These are phyloP conservation scores for Debaryomycetaceae sp. DNA, from an alignment of 1,139 yeast genomes.

Conservation along the genomic window DNA sequence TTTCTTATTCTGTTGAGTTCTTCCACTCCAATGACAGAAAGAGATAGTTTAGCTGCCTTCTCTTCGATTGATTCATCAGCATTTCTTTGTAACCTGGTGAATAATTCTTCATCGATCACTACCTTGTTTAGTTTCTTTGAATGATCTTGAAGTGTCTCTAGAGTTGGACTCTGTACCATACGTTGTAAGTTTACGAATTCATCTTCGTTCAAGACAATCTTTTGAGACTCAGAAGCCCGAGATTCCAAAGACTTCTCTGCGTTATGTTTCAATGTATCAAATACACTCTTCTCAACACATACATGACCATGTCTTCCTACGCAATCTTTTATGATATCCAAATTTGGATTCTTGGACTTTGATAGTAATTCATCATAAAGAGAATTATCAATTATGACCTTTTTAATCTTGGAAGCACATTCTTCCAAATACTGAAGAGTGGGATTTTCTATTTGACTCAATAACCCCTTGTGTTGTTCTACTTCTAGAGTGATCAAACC, in stretches of 20 bases:
- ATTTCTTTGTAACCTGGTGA: conserved; percentile 18
- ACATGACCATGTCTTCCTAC: conserved; percentile 28
- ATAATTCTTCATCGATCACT: conserved; percentile 14
- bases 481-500: neutral
- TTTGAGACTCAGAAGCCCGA: neutral
- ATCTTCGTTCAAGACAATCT: conserved; percentile 18
- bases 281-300: neutral
- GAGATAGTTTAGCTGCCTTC: conserved; percentile 13
- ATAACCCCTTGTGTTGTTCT: neutral
- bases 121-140: conserved; percentile 6
- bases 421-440: neutral
- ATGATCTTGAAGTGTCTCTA: conserved; percentile 9
- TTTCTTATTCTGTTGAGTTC: conserved; percentile 11
- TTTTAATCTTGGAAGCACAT: neutral
- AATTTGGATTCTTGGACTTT: neutral
- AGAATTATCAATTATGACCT: neutral
- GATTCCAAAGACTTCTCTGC: neutral
- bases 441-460: neutral
- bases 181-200: conserved; percentile 14
- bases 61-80: conserved; percentile 14
- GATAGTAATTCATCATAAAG: neutral
- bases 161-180: conserved; percentile 14
- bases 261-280: neutral
- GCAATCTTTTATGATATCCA: conserved; percentile 15
- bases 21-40: conserved; percentile 13